Evolutionary conservation across 495 filamentous ascomycete genomes (phyloP), one percentile per base, ranked within the genome.

Genomic region (Penicillium parvum): DNA sequence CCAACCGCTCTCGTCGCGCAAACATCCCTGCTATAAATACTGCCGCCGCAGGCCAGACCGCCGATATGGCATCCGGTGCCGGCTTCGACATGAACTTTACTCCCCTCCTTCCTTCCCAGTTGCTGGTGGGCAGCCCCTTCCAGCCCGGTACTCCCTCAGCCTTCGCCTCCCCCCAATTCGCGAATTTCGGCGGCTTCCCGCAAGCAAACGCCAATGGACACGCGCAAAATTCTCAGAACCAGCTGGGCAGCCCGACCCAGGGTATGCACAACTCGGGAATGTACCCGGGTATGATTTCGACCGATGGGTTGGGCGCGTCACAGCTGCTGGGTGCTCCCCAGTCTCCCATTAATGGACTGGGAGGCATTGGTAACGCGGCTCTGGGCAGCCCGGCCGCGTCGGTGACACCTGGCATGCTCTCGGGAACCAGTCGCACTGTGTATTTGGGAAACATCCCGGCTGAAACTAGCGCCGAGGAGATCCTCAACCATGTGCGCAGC

Each of bases 31-130:
- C 85, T 51, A 96, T 98, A 68, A 96, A 97, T 61, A 97, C 92
- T 8, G 64, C 77, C 57, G 61, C 75, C 45, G 55, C 68, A 65
- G 65, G 67, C 41, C 78, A 79, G 54, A 69, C 67, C 30, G 79
- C 76, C 53, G 91, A 91, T 36, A 82, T 96, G 81, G 77, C 85
- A 8, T 90, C 92, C 15, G 89, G 87, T 39, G 89, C 87, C 27
- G 88, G 77, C 22, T 95, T 86, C 58, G 90, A 97, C 60, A 96
- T 97, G 94, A 90, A 96, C 66, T 96, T 96, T 66, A 96, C 92
- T 30, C 90, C 94, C 34, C 75, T 98, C 46, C 77, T 98, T 7
- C 92, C 92, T 10, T 96, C 92, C 6, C 87, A 95, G 65, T 77
- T 98, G 52, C 81, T 98, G 17, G 81, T 98, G 17, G 92, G 92